Evolutionary conservation across 2,329 filamentous ascomycete species (phyloP).

Genomic region (Tympanopsis confertula): DNA sequence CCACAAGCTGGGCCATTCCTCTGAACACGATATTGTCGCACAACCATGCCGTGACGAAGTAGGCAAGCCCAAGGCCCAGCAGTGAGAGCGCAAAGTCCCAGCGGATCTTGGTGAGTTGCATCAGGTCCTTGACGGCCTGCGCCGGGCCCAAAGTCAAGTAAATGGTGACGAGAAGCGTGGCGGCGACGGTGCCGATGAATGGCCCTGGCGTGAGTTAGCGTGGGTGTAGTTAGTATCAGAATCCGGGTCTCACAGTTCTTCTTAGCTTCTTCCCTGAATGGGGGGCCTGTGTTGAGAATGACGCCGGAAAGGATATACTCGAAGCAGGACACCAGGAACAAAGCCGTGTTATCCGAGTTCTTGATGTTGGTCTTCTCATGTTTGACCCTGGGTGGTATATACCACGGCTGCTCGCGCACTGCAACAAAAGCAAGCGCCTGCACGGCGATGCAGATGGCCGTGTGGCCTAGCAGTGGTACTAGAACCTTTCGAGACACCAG

Average conservation of each 20-base stretch:
- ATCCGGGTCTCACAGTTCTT: conserved; percentile 58
- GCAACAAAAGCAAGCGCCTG: conserved; percentile 65
- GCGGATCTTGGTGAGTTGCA: conserved; percentile 77
- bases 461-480: conserved; percentile 79
- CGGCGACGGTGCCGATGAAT: conserved; percentile 66
- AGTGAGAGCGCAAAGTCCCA: conserved; percentile 63
- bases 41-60: conserved; percentile 57
- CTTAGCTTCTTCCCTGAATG: conserved; percentile 73
- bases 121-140: conserved; percentile 56
- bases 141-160: conserved; percentile 76
- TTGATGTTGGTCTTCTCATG: conserved; percentile 71
- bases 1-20: conserved; percentile 54
- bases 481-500: conserved; percentile 88
- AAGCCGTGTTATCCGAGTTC: conserved; percentile 84
- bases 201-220: conserved; percentile 46
- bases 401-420: conserved; percentile 75
- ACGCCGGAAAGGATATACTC: conserved; percentile 88
- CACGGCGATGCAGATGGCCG: conserved; percentile 64
- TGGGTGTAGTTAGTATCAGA: background rate
- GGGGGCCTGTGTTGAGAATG: conserved; percentile 79
- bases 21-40: conserved; percentile 65
- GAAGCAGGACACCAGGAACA: conserved; percentile 85
- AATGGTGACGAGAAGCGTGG: conserved; percentile 53
- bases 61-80: conserved; percentile 55
- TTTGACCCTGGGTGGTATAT: conserved; percentile 69